These are phyloP conservation scores for Phytophthora ramorum DNA, from an alignment of 352 stramenopile genomes.

Conservation along the genomic window DNA sequence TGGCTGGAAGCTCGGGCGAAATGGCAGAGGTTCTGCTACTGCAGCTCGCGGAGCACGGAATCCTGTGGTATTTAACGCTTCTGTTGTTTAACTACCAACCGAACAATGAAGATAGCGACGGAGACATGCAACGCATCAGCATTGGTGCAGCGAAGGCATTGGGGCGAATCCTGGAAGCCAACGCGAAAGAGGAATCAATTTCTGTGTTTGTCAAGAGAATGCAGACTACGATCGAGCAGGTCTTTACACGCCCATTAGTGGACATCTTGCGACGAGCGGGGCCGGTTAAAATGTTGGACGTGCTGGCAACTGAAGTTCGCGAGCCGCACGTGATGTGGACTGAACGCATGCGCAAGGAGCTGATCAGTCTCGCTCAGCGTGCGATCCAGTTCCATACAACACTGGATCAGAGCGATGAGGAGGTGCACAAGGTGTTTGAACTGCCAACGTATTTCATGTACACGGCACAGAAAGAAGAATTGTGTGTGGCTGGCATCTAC, in stretches of 20 bases:
- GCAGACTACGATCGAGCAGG: conserved; percentile 84
- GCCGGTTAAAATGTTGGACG: conserved; percentile 71
- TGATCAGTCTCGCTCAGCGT: conserved; percentile 69
- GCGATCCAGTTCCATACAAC: conserved; percentile 78
- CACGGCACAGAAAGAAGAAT: conserved; percentile 79
- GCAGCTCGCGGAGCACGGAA: conserved; percentile 80
- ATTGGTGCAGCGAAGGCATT: conserved; percentile 79
- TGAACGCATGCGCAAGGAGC: conserved; percentile 79
- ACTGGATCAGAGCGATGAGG: conserved; percentile 58
- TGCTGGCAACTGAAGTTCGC: conserved; percentile 75
- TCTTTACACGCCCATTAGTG: conserved; percentile 83
- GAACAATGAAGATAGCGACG: conserved; percentile 36
- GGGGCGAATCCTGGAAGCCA: conserved; percentile 70
- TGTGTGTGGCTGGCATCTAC: conserved; percentile 88
- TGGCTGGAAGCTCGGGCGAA: conserved; percentile 78
- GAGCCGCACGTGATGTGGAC: conserved; percentile 91
- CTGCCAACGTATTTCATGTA: conserved; percentile 82
- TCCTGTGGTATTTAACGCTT: conserved; percentile 87
- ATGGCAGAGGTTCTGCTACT: conserved; percentile 86
- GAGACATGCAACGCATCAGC: conserved; percentile 69
- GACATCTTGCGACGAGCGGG: conserved; percentile 72
- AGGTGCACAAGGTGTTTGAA: conserved; percentile 80
- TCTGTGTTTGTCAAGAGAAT: conserved; percentile 80
- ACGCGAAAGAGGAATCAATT: conserved; percentile 77
- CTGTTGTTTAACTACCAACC: conserved; percentile 74